Evolutionary conservation across 495 filamentous ascomycete genomes (phyloP).

Genomic region (Aspergillus asperescens): DNA sequence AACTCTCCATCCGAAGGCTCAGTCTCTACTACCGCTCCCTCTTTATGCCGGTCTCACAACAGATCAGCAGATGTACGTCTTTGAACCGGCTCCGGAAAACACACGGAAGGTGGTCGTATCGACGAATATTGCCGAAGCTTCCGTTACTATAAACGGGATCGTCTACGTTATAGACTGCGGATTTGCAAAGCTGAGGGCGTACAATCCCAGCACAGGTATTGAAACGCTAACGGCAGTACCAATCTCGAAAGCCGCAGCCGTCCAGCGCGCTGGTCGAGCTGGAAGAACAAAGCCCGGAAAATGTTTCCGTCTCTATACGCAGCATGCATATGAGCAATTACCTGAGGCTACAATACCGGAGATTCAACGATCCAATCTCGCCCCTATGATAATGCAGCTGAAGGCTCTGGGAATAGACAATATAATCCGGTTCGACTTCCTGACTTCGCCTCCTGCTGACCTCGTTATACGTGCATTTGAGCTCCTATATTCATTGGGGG

Average conservation of each 20-base stretch:
- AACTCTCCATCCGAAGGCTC: slow-evolving; percentile 65
- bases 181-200: slow-evolving; percentile 86
- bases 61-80: slow-evolving; percentile 89
- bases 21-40: slow-evolving; percentile 69
- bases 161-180: slow-evolving; percentile 90
- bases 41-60: slow-evolving; percentile 85
- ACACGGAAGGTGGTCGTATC: slow-evolving; percentile 88
- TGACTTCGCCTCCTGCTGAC: slow-evolving; percentile 83
- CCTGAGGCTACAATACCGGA: slow-evolving; percentile 76
- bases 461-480: slow-evolving; percentile 85
- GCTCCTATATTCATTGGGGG: slow-evolving; percentile 81
- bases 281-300: slow-evolving; percentile 91
- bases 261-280: slow-evolving; percentile 86
- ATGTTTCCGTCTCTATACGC: slow-evolving; percentile 90
- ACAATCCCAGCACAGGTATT: slow-evolving; percentile 82
- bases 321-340: slow-evolving; percentile 64
- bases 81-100: slow-evolving; percentile 79
- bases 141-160: slow-evolving; percentile 89
- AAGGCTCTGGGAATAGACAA: slow-evolving; percentile 97
- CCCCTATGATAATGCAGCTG: slow-evolving; percentile 84
- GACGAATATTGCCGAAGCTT: slow-evolving; percentile 96
- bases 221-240: slow-evolving; percentile 83
- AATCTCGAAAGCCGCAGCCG: slow-evolving; percentile 87
- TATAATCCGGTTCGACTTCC: slow-evolving; percentile 82
- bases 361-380: slow-evolving; percentile 89